A percentile compares a stretch with the other conserved stretches of the same genome.
These are phyloP conservation scores for Xylaria sp. DNA, from an alignment of 2,329 filamentous ascomycete genomes.

Conservation along the genomic window DNA sequence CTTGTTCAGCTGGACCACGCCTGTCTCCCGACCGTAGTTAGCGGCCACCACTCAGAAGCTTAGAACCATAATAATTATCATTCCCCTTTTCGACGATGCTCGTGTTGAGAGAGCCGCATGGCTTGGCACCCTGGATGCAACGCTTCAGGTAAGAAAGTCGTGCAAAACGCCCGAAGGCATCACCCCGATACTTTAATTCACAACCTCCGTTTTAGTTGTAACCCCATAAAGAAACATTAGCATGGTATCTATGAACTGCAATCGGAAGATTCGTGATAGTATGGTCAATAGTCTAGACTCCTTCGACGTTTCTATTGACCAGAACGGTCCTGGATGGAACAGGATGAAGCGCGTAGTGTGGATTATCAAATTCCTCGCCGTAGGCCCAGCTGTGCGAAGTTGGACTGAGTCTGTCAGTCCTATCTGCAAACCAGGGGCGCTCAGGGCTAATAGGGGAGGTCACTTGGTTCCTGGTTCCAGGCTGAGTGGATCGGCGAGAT, in stretches of 20 bases:
- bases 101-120: neutral
- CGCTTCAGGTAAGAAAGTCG: neutral
- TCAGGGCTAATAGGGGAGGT: neutral
- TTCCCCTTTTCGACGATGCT: neutral
- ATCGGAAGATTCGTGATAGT: neutral
- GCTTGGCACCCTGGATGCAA: neutral
- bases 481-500: neutral
- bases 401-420: neutral
- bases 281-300: slow-evolving; percentile 5
- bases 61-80: neutral
- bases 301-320: slow-evolving; percentile 14
- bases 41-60: neutral
- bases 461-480: neutral
- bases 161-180: neutral
- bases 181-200: neutral
- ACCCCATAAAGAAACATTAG: neutral
- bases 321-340: slow-evolving; percentile 16
- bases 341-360: slow-evolving; percentile 10
- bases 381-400: slow-evolving; percentile 11
- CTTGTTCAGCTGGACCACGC: neutral
- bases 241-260: neutral
- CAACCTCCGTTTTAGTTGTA: neutral
- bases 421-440: slow-evolving; percentile 9
- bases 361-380: slow-evolving; percentile 2
- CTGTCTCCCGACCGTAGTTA: neutral